These are phyloP conservation scores for Penicillium sp. DNA, from an alignment of 2,329 filamentous ascomycete genomes.

Conservation along the genomic window DNA sequence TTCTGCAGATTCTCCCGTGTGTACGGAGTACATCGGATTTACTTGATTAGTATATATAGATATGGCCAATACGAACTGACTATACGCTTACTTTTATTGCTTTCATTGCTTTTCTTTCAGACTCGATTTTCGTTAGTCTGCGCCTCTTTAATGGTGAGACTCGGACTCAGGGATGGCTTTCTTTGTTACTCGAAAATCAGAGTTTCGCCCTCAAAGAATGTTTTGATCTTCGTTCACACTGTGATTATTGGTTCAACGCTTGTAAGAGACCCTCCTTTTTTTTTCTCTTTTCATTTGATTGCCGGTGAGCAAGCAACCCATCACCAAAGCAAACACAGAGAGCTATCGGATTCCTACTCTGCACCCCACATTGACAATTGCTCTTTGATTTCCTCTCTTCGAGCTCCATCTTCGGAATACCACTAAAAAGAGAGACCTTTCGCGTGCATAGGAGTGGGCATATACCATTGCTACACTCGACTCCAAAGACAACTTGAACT, in stretches of 20 bases:
- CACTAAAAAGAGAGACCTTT: neutral
- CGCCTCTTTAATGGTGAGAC: neutral
- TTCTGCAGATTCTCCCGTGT: constrained; percentile 2
- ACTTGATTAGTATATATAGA: constrained; percentile 13
- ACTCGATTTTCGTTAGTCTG: neutral
- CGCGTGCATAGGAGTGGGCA: neutral
- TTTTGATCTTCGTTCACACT: neutral
- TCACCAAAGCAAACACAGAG: neutral
- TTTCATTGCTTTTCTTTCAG: neutral
- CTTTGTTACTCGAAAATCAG: constrained; percentile 2
- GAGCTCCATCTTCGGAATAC: too few species aligned
- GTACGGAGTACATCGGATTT: constrained; percentile 5
- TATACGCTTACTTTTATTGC: neutral
- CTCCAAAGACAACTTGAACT: neutral
- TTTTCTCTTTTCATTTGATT: neutral
- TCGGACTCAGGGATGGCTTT: neutral
- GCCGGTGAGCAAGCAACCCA: neutral
- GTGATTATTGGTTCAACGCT: neutral
- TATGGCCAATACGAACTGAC: constrained; percentile 8
- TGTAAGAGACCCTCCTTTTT: too few species aligned
- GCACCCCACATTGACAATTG: neutral
- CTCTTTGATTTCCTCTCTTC: too few species aligned
- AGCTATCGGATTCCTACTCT: neutral
- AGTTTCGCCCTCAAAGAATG: neutral
- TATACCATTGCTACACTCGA: neutral